These are phyloP conservation scores for Abortiporus biennis DNA, from an alignment of 1,284 basidiomycete genomes.

Conservation along the genomic window DNA sequence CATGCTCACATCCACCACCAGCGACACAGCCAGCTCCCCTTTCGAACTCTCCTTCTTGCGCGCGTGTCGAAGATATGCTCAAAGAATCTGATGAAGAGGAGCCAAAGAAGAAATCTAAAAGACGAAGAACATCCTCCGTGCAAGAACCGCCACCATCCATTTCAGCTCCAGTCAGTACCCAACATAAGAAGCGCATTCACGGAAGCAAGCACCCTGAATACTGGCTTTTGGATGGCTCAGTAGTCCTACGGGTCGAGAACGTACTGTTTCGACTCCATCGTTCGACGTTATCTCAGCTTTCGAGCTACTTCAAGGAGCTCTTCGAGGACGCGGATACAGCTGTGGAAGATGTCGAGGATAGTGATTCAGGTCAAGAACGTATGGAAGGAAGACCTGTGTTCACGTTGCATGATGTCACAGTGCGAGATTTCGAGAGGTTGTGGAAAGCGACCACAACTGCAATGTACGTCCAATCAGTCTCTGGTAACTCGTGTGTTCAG, in stretches of 20 bases:
- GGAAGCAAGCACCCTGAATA: constrained; percentile 18
- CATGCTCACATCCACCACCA: not conserved
- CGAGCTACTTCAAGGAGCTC: constrained; percentile 26
- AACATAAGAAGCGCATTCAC: not conserved
- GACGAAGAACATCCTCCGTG: not conserved
- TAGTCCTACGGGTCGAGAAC: constrained; percentile 25
- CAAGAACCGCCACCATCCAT: not conserved
- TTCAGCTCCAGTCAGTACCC: not conserved
- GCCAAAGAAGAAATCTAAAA: not conserved
- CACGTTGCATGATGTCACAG: constrained; percentile 14
- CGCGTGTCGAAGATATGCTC: not conserved
- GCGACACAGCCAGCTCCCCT: not conserved
- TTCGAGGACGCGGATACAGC: constrained; percentile 15
- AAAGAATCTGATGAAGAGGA: not conserved
- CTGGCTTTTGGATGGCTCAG: constrained; percentile 32
- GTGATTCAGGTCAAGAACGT: constrained; percentile 3
- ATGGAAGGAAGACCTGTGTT: constrained; percentile 26
- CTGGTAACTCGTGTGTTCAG: not conserved
- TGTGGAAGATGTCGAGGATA: constrained; percentile 5
- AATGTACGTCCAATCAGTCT: constrained; percentile 24
- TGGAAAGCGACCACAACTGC: constrained; percentile 28
- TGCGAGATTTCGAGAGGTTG: constrained; percentile 29
- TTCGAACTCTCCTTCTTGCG: not conserved
- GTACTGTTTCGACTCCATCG: constrained; percentile 30
- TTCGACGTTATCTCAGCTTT: constrained; percentile 28